Base-by-base conservation (phyloP, 106 monocot species). In the Dendrobium officinale region DNA sequence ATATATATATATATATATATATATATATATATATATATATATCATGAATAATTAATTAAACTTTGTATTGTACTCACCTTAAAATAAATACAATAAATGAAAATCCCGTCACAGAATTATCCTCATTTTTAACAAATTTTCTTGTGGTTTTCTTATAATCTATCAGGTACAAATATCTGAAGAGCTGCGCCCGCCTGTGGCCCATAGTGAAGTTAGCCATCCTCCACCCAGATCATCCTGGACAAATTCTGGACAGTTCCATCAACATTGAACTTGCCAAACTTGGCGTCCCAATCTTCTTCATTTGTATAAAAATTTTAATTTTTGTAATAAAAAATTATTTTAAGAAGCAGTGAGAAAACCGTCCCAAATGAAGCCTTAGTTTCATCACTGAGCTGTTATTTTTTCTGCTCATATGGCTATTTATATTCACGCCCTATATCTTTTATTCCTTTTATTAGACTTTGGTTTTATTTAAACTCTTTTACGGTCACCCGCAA, bases 91-190 rank as follows among this genome's bases (percentile, higher is more conserved):
- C 10, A 51, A 51, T 51, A 11, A 10, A 11, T 51, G 13, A 51
- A 51, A 11, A 51, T 0, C 47, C 47, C 9, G 9, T 47, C 47
- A 11, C 10, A 10, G 9, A 11, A 2, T 51, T 51, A 2, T 51
- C 13, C 6, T 47, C 47, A 47, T 9, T 9, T 47, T 9, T 51
- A 51, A 51, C 51, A 51, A 51, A 51, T 51, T 51, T 51, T 11
- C 13, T 51, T 51, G 13, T 11, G 9, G 51, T 51, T 51, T 51
- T 13, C 51, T 51, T 51, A 51, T 51, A 51, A 51, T 51, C 8
- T 27, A 88, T 88, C 86, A 92, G 66, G 83, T 79, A 15, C 82
- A 86, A 75, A 88, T 45, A 86, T 81, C 67, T 44, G 86, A 93
- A 66, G 86, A 79, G 79, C 70, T 51, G 59, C 81, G 72, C 7